Conservation (phyloP, 768 basidiomycete species). For the Mycena leptocephala region DNA sequence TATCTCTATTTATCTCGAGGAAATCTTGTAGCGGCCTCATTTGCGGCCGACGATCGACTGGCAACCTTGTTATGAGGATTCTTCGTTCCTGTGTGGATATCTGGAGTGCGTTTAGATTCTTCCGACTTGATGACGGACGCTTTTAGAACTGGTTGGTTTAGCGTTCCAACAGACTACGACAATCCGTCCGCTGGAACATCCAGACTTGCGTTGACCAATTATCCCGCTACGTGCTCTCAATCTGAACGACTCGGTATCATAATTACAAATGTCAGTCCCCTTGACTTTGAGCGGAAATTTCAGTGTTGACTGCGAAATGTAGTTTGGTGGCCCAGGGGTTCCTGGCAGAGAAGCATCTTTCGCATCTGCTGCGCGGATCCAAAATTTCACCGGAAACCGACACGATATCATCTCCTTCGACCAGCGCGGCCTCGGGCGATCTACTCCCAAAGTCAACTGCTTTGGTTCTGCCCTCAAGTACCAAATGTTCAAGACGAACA, state of each 20-base stretch:
- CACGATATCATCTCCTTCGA: slow-evolving; percentile 41
- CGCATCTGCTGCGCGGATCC: neutral
- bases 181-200: slow-evolving; percentile 32
- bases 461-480: slow-evolving; percentile 28
- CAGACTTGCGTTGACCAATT: slow-evolving; percentile 29
- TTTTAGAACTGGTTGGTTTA: neutral
- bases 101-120: slow-evolving; percentile 16
- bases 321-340: slow-evolving; percentile 33
- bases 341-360: slow-evolving; percentile 29
- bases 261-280: slow-evolving; percentile 22
- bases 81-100: slow-evolving; percentile 30
- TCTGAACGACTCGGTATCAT: slow-evolving; percentile 35
- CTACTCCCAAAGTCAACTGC: slow-evolving; percentile 31
- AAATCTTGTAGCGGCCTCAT: neutral
- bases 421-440: slow-evolving; percentile 35
- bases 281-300: no score
- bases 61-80: slow-evolving; percentile 28
- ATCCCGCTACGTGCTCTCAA: slow-evolving; percentile 27
- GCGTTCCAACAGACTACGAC: slow-evolving; percentile 35
- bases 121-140: no score
- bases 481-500: slow-evolving; percentile 33
- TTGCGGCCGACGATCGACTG: slow-evolving; percentile 11
- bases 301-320: neutral
- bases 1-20: neutral
- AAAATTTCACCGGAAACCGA: slow-evolving; percentile 27